These are phyloP conservation scores for Hansenula lynferdii DNA, from an alignment of 1,139 yeast species.

Conservation along the genomic window DNA sequence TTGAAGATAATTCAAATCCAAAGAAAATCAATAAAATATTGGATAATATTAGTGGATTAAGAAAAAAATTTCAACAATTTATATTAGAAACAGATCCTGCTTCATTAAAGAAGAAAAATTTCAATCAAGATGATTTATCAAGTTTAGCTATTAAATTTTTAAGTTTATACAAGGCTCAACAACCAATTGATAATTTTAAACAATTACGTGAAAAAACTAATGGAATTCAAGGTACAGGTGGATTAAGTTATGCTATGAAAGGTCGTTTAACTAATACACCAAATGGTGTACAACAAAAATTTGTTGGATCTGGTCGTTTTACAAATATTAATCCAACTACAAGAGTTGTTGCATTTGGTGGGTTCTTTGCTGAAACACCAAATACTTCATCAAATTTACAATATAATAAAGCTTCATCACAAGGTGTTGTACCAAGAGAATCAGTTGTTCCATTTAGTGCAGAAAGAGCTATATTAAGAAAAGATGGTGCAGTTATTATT, in stretches of 20 bases:
- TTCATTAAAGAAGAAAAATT: constrained; percentile 23
- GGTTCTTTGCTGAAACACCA: constrained; percentile 48
- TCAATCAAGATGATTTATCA: constrained; percentile 29
- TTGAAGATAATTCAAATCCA: constrained; percentile 3
- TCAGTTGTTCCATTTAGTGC: constrained; percentile 17
- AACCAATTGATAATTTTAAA: constrained; percentile 9
- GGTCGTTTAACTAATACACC: constrained; percentile 76
- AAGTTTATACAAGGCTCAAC: constrained; percentile 18
- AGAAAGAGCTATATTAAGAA: constrained; percentile 10
- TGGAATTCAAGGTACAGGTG: constrained; percentile 62
- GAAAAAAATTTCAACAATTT: constrained; percentile 37
- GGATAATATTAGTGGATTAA: constrained; percentile 19
- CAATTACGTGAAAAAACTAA: constrained; percentile 9
- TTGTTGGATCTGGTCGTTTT: constrained; percentile 68
- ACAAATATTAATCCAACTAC: constrained; percentile 33
- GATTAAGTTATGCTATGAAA: constrained; percentile 62
- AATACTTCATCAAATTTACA: constrained; percentile 5
- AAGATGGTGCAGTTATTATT: constrained; percentile 16
- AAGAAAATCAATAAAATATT: constrained; percentile 17
- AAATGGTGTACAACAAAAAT: constrained; percentile 58
- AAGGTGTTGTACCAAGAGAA: constrained; percentile 18
- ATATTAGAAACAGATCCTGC: constrained; percentile 34
- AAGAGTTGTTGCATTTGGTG: constrained; percentile 65
- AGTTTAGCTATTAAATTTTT: constrained; percentile 33
- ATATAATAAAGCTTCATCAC: constrained; percentile 8